These are phyloP conservation scores for Magnusiomyces fungicola DNA, from an alignment of 1,139 yeast genomes.

Conservation along the genomic window DNA sequence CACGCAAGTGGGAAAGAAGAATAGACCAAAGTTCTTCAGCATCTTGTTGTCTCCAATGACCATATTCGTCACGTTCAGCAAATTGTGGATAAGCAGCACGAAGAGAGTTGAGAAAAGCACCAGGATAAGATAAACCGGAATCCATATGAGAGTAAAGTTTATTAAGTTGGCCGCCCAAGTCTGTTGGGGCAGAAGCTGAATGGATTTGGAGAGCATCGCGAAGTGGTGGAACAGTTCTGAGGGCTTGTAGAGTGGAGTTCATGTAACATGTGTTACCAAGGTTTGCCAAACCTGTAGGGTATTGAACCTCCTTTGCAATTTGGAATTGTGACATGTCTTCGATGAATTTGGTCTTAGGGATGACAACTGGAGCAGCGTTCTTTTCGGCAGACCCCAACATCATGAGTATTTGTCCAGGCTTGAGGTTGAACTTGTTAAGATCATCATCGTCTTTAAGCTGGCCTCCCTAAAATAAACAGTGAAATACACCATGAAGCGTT, in stretches of 20 bases:
- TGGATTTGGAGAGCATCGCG: slow-evolving; percentile 25
- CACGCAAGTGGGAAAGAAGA: slow-evolving; percentile 48
- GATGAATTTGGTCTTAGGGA: slow-evolving; percentile 48
- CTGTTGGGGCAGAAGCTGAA: slow-evolving; percentile 5
- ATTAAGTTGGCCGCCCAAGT: slow-evolving; percentile 27
- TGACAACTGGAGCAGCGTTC: slow-evolving; percentile 48
- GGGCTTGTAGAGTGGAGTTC: slow-evolving; percentile 80
- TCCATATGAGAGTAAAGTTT: slow-evolving; percentile 31
- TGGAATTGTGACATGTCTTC: slow-evolving; percentile 58
- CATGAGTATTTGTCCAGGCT: slow-evolving; percentile 67
- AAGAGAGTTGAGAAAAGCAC: slow-evolving; percentile 47
- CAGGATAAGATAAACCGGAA: slow-evolving; percentile 40
- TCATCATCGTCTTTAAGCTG: slow-evolving; percentile 66
- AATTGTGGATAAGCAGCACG: slow-evolving; percentile 69
- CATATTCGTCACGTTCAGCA: slow-evolving; percentile 60
- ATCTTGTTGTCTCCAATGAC: slow-evolving; percentile 87
- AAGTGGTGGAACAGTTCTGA: slow-evolving; percentile 61
- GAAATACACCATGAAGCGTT: not conserved
- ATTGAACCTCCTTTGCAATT: slow-evolving; percentile 28
- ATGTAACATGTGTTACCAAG: slow-evolving; percentile 94
- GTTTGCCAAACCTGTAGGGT: slow-evolving; percentile 78
- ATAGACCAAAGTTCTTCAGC: slow-evolving; percentile 95
- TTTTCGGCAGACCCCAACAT: slow-evolving; percentile 87
- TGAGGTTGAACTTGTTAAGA: slow-evolving; percentile 46
- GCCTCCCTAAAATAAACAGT: slow-evolving; percentile 44